phyloP scores from a whole-genome alignment of 2,329 filamentous ascomycete species.

The Stagonosporopsis vannaccii region DNA sequence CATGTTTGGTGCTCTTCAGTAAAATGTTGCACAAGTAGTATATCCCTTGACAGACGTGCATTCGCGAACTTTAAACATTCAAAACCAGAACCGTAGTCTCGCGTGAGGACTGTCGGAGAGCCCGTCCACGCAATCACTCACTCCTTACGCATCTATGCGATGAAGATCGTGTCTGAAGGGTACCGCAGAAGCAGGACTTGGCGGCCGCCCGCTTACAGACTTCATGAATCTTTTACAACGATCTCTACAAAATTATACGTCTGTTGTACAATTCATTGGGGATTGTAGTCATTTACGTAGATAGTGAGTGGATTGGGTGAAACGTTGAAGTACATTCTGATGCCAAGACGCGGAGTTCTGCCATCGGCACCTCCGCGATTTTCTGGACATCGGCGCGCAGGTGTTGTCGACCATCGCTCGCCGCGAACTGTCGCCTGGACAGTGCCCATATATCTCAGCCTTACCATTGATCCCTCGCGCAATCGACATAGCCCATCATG shows the following conservation, averaged over 20 bases:
- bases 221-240: not conserved
- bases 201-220: not conserved
- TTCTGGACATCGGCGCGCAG: constrained; percentile 11
- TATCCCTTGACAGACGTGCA: not conserved
- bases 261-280: not conserved
- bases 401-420: constrained; percentile 1
- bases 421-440: not conserved
- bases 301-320: not conserved
- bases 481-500: constrained; percentile 25
- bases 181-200: not conserved
- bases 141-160: not conserved
- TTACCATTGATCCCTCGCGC: not conserved
- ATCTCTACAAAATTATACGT: not conserved
- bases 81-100: not conserved
- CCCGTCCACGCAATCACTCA: not conserved
- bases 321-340: not conserved
- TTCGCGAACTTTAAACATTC: not conserved
- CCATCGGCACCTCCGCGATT: constrained; percentile 21
- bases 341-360: constrained; percentile 16
- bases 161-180: not conserved
- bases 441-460: not conserved
- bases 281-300: not conserved
- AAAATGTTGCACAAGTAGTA: not conserved
- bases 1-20: not conserved
- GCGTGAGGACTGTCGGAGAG: not conserved